A percentile compares a stretch with the other conserved stretches of the same genome.
Evolutionary conservation across 2,329 filamentous ascomycete species (phyloP).

Genomic region (Neoscytalidium dimidiatum): DNA sequence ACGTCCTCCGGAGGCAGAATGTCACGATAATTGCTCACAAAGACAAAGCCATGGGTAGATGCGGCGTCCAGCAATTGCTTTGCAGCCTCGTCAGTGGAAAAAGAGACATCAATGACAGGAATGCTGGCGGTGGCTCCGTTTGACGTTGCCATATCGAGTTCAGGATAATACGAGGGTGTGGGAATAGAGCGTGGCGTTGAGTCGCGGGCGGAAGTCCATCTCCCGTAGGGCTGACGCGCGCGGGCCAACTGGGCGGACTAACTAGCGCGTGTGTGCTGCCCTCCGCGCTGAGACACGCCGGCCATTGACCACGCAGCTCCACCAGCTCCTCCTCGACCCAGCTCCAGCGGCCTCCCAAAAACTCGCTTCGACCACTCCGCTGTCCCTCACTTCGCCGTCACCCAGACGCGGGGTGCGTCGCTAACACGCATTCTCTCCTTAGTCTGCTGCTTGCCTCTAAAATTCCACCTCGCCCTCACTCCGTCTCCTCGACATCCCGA

Average conservation of each 20-base stretch:
- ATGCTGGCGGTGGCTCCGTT: conserved; percentile 47
- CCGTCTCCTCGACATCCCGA: not conserved
- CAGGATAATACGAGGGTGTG: not conserved
- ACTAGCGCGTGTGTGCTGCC: not conserved
- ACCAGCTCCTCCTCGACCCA: conserved; percentile 6
- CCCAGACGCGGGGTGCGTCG: conserved; percentile 8
- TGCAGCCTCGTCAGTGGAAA: conserved; percentile 60
- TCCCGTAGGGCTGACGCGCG: conserved; percentile 12
- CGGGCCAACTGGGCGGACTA: not conserved
- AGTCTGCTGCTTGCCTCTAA: not conserved
- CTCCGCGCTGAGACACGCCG: not conserved
- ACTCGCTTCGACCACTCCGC: conserved; percentile 1
- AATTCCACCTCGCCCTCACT: conserved; percentile 20
- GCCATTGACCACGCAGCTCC: conserved; percentile 11
- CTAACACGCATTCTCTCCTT: conserved; percentile 14
- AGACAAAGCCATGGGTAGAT: conserved; percentile 83
- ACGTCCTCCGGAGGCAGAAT: conserved; percentile 66
- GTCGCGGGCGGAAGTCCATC: not conserved
- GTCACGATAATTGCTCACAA: conserved; percentile 71
- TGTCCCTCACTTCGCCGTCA: not conserved
- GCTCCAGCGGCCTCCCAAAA: not conserved
- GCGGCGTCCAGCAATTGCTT: conserved; percentile 76
- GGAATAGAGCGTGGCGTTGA: conserved; percentile 7
- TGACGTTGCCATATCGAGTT: not conserved
- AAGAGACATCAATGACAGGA: conserved; percentile 80